These are phyloP conservation scores for Gastrolobium bilobum DNA, from an alignment of 306 rosid genomes.

Conservation along the genomic window DNA sequence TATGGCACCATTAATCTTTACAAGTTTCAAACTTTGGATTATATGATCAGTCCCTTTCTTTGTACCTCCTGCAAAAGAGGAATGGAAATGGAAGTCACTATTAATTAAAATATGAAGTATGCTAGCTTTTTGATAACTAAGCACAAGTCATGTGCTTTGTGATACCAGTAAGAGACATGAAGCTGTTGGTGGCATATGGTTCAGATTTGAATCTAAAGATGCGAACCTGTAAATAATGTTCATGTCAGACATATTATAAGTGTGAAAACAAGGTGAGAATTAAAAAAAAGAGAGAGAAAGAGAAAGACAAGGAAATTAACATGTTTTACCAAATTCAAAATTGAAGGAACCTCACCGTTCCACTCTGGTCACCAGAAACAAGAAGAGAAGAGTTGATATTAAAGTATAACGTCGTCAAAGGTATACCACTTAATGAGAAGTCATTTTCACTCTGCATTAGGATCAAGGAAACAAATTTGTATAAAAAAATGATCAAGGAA, in stretches of 20 bases:
- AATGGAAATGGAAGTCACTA: constrained; percentile 32
- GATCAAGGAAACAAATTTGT: constrained; percentile 23
- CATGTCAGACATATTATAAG: constrained; percentile 30
- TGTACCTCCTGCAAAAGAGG: constrained; percentile 63
- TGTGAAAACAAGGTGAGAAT: neutral
- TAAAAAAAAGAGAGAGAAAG: neutral
- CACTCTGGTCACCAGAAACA: constrained; percentile 90
- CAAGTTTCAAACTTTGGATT: constrained; percentile 70
- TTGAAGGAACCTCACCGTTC: constrained; percentile 69
- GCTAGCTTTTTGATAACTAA: constrained; percentile 3
- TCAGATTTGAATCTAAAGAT: constrained; percentile 84
- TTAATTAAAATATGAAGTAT: constrained; percentile 36
- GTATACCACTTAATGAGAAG: constrained; percentile 77
- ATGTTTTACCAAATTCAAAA: constrained; percentile 8
- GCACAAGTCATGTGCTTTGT: constrained; percentile 41
- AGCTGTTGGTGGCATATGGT: constrained; percentile 72
- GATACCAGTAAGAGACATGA: constrained; percentile 81
- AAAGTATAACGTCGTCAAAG: constrained; percentile 80
- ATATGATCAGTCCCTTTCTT: constrained; percentile 84
- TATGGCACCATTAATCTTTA: constrained; percentile 73
- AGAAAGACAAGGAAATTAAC: constrained; percentile 7
- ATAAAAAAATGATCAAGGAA: neutral
- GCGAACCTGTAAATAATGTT: constrained; percentile 69
- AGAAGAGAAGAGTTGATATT: constrained; percentile 68
- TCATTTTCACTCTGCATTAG: constrained; percentile 87